Base-by-base conservation (phyloP, 2,329 filamentous ascomycete genomes). In the Aspergillus uvarum region DNA sequence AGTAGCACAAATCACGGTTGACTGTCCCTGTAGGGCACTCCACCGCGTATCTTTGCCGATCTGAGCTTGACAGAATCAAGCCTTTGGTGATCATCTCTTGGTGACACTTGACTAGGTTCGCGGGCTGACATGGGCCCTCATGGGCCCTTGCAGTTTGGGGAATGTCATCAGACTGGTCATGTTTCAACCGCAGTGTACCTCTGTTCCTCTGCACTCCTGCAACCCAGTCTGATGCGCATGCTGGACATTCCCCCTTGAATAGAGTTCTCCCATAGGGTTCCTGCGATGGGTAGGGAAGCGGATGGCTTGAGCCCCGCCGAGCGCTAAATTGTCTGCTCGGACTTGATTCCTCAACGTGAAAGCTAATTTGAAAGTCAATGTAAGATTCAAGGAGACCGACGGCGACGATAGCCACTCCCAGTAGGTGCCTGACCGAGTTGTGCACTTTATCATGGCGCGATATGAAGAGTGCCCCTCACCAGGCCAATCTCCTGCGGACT, bases 11-110 rank as follows among this genome's bases (percentile, higher is more conserved):
- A 35, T 35, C 32, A 35, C 32, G 32, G 32, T 35, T 10, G 32
- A 12, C 32, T 35, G 32, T 44, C 38, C 16, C 38, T 19, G 2
- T 24, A 24, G n/a, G 11, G 14, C 44, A 47, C 42, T 35, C 47
- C 42, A 42, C 44, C 19, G 22, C 35, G 19, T 4, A 44, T 22
- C 21, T 54, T 22, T 19, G 42, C n/a, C 42, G 53, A 55, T 55
- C 53, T 47, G 53, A 48, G 53, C 53, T 48, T 47, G 53, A 48
- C 24, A n/a, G 42, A 29, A 55, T 48, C 53, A 55, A 55, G 53
- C 53, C 31, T 54, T n/a, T 54, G 19, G 38, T 31, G 10, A 44
- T 47, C 53, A 19, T 26, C 6, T 48, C 26, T 48, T 22, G 26
- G 22, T 47, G 26, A 32, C 14, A 47, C 53, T 55, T 47, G 42